Evolutionary conservation across 805 yeast species (phyloP).

Genomic region (Zygosaccharomyces kombuchaensis): DNA sequence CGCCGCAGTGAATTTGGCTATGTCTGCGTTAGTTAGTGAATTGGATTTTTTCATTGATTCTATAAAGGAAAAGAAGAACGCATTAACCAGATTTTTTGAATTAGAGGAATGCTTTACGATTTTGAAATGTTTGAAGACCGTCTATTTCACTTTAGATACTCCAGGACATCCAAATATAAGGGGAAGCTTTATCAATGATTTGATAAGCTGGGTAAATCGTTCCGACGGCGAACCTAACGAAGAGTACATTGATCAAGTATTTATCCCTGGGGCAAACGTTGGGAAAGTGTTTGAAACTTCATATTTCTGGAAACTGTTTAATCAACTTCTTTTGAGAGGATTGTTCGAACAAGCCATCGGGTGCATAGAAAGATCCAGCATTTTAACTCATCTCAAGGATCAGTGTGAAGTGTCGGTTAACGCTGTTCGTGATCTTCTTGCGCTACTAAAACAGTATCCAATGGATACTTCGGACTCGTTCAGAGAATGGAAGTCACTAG

Average conservation of each 20-base stretch:
- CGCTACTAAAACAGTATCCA: conserved; percentile 38
- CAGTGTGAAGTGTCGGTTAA: conserved; percentile 26
- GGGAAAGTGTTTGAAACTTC: conserved; percentile 37
- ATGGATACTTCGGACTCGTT: conserved; percentile 30
- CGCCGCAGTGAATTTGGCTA: conserved; percentile 36
- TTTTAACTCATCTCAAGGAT: conserved; percentile 17
- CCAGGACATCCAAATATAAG: conserved; percentile 32
- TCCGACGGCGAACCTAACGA: conserved; percentile 64
- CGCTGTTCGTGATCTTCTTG: conserved; percentile 33
- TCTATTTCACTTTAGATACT: conserved; percentile 33
- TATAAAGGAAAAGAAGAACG: conserved; percentile 30
- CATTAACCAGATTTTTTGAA: conserved; percentile 33
- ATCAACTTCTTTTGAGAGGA: conserved; percentile 58
- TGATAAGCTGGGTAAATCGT: conserved; percentile 62
- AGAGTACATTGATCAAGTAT: conserved; percentile 41
- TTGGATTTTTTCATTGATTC: conserved; percentile 33
- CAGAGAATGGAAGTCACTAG: conserved; percentile 38
- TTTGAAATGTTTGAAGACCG: conserved; percentile 54
- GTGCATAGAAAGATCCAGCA: conserved; percentile 28
- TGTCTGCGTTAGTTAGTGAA: conserved; percentile 34
- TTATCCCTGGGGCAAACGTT: conserved; percentile 43
- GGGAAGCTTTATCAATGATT: conserved; percentile 40
- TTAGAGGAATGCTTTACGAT: conserved; percentile 47
- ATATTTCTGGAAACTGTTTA: conserved; percentile 59
- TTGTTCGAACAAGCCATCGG: conserved; percentile 49